phyloP scores from a whole-genome alignment of 140 eudicot genomes.

The Senecio squalidus region DNA sequence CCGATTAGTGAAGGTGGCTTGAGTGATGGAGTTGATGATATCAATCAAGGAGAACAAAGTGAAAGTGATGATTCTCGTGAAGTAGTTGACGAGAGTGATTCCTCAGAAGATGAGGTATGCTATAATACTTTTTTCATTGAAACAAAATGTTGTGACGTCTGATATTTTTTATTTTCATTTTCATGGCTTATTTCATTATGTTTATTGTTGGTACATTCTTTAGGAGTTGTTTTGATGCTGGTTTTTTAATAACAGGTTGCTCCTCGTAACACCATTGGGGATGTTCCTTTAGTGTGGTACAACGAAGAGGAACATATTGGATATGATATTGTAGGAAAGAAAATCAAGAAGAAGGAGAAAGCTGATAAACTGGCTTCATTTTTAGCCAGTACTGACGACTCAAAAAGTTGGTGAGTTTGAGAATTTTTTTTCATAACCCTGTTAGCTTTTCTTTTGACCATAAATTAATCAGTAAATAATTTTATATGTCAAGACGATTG shows the following conservation, averaged over 20 bases:
- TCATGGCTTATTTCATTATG: neutral
- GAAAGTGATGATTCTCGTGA: slow-evolving; percentile 59
- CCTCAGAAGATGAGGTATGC: slow-evolving; percentile 93
- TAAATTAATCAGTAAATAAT: no score
- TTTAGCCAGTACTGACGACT: slow-evolving; percentile 69
- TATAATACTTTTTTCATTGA: slow-evolving; percentile 5
- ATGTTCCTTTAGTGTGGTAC: slow-evolving; percentile 92
- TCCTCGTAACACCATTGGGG: slow-evolving; percentile 87
- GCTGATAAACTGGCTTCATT: slow-evolving; percentile 61
- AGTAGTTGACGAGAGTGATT: slow-evolving; percentile 94
- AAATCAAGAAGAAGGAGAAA: slow-evolving; percentile 90
- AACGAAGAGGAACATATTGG: slow-evolving; percentile 97
- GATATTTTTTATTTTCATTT: neutral
- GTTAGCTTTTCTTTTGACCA: neutral
- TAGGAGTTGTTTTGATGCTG: neutral
- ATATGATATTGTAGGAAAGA: slow-evolving; percentile 79
- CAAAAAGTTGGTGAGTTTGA: slow-evolving; percentile 68
- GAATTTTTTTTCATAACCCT: neutral
- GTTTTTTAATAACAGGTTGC: slow-evolving; percentile 49
- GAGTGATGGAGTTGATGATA: slow-evolving; percentile 26
- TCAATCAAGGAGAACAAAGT: slow-evolving; percentile 28
- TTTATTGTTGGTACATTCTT: neutral
- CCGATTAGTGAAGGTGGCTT: slow-evolving; percentile 35
- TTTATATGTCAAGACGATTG: no score
- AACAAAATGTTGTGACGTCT: no score